Evolutionary conservation across 495 filamentous ascomycete genomes (phyloP).

Genomic region (Cetradonia linearis): DNA sequence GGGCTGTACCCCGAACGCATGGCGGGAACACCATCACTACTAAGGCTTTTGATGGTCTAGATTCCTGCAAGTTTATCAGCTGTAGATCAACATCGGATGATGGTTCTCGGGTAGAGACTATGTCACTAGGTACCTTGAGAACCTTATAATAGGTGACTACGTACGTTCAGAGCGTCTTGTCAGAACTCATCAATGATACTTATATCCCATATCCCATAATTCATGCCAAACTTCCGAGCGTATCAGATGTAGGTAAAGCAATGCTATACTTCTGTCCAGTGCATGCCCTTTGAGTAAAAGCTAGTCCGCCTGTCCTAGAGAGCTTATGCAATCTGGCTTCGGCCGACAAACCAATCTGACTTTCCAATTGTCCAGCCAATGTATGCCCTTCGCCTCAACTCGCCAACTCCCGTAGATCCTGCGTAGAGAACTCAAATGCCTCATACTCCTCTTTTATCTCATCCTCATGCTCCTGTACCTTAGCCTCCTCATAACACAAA

Average conservation of each 20-base stretch:
- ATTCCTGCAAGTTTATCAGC: constrained; percentile 4
- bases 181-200: neutral
- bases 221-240: neutral
- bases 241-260: neutral
- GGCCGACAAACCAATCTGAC: neutral
- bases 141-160: no score
- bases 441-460: constrained; percentile 1
- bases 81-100: neutral
- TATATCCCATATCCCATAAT: neutral
- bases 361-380: neutral
- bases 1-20: neutral
- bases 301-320: neutral
- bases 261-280: neutral
- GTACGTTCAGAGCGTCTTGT: neutral
- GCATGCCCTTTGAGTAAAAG: neutral
- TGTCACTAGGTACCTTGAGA: neutral
- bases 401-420: constrained; percentile 14
- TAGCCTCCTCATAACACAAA: neutral
- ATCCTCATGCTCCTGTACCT: neutral
- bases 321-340: no score
- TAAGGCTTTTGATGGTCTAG: neutral
- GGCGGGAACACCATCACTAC: neutral
- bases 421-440: constrained; percentile 10
- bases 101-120: neutral
- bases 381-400: neutral